These are phyloP conservation scores for Cronartium quercuum DNA, from an alignment of 1,284 basidiomycete species.

Conservation along the genomic window DNA sequence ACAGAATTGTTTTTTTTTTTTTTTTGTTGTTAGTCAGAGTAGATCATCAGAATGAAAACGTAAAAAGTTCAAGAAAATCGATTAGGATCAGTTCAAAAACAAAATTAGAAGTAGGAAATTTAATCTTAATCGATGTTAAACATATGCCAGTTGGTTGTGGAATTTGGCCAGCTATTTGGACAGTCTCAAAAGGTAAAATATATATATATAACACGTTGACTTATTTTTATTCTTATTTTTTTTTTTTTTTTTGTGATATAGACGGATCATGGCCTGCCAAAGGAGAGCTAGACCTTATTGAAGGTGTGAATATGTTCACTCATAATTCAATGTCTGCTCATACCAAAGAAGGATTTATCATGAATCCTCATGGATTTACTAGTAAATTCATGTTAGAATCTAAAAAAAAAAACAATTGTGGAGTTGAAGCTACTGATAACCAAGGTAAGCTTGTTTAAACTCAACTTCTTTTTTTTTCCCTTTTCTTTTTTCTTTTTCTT, in stretches of 20 bases:
- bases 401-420: constrained; percentile 3
- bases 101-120: background rate
- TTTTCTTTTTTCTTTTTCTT: too few relatives aligned
- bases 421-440: background rate
- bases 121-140: constrained; percentile 11
- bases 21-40: background rate
- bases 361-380: background rate
- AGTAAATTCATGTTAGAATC: constrained; percentile 3
- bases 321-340: background rate
- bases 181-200: constrained; percentile 45
- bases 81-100: constrained; percentile 6
- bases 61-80: background rate
- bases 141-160: constrained; percentile 69
- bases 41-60: background rate
- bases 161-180: constrained; percentile 70
- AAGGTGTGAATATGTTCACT: constrained; percentile 58
- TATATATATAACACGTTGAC: too few relatives aligned
- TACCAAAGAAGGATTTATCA: constrained; percentile 1
- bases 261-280: constrained; percentile 63
- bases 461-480: background rate
- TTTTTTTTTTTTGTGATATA: background rate
- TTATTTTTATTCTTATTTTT: too few relatives aligned
- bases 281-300: constrained; percentile 67
- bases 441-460: constrained; percentile 1
- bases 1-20: background rate